Base-by-base conservation (phyloP, 345 rosid species). In the Aurinia saxatilis region DNA sequence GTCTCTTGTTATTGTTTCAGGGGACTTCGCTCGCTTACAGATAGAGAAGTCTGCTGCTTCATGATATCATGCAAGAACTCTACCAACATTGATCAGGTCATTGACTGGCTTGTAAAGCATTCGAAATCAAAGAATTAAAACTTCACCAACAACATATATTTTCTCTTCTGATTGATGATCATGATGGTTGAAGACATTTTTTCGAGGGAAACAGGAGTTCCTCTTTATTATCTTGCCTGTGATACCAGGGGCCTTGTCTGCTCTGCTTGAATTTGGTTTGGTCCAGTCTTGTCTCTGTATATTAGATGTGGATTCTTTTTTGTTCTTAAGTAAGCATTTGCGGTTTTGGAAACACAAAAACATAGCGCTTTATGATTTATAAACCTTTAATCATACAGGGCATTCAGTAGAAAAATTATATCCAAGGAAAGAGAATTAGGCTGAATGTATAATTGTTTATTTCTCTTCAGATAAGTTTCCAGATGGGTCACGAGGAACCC, bases 21-120 rank as follows among this genome's bases (percentile, higher is more conserved):
- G 92, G 92, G 75, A 19, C 78, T 85, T 37, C 74, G 60, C 21
- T 78, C 83, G 9, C 82, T 85, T 9, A 55, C 79, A 0, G 81
- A 76, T 41, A 78, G 86, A 74, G 86, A 79, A 73, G 88, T 81
- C 33, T 83, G 86, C 29, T 81, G 88, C 75, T 86, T 63, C 66
- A 76, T 85, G 92, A 81, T 83, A 56, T 85, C 92, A 1, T 85
- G 92, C 79, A 85, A 83, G 77, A 82, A 81, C 78, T 82, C 86
- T 0, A 75, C 86, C 75, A 85, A 83, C 77, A 83, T 85, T 31
- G 88, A 82, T 31, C 57, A 79, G 1, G 88, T 85, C 63, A 81
- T 83, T 50, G 86, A 85, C 54, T 85, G 88, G 88, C 88, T 85
- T 1, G 79, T 85, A 51, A 82, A 79, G 80, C 86, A 83, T 78